Evolutionary conservation across 768 basidiomycete species (phyloP), one percentile per base, ranked within the genome.

Genomic region (Tulasnella sp.): DNA sequence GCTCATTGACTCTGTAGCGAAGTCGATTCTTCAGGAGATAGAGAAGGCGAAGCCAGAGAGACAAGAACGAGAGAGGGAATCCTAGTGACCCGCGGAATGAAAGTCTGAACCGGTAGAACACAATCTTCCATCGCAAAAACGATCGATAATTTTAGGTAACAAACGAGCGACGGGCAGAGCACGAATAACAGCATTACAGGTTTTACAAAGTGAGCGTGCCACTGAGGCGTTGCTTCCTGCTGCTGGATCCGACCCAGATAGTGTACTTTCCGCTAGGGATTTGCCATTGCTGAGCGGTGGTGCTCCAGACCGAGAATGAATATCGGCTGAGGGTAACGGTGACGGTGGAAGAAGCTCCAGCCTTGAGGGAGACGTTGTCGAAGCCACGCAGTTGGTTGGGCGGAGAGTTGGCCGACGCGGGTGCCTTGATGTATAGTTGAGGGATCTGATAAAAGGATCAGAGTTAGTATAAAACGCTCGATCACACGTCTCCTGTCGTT

Each of bases 21-120:
- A 83, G 76, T 84, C 83, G 73, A 91, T 99, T 75, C 78, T 99
- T 78, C 88, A 92, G 42, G 91, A 92, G 71, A 91, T 99, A 76
- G 90, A 86, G n/a, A 78, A 77, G 69, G 89, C 92, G 77, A 83
- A 90, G 74, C 84, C 82, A 64, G 80, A 44, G 42, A 80, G 39
- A 80, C 86, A 67, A 82, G 84, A 22, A 80, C 73, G 6, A 83
- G 83, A 72, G 84, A 83, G 19, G 76, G 81, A 63, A 77, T 79
- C 32, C 76, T 64, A 81, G 81, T 19, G 77, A 79, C 11, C 16
- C n/a, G n/a, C 59, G 59, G 32, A 9, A 62, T 62, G 6, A 22
- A 34, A 63, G 36, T 34, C 62, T 8, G 17, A 26, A 29, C 19
- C 6, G 5, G 9, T 63, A 12, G 42, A 44, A n/a, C n/a, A n/a